Evolutionary conservation across 257 asterid species (phyloP), one percentile per base, ranked within the genome.

Genomic region (Henckelia pumila): DNA sequence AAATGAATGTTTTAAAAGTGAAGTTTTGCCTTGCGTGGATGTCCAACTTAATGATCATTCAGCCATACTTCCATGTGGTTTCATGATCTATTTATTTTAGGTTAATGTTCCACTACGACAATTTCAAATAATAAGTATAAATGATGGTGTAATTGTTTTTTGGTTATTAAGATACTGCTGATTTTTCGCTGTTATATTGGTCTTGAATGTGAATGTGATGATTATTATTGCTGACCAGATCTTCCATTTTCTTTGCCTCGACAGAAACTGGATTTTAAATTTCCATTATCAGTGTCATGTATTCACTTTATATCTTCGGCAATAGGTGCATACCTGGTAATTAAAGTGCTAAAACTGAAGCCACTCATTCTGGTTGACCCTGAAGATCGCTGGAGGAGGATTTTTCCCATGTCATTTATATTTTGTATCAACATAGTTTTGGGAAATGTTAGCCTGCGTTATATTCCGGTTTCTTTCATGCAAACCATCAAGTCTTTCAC

Each of bases 401-500:
- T 89, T 25, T 86, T 89, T 56, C 95, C 95, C 20, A 89, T 89
- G 96, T 89, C 96, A 10, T 84, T 89, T 73, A 76, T 86, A 67
- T 89, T 89, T 63, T 89, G 95, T 71, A 81, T 89, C 82, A 89
- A 89, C 84, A 86, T 89, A 28, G 96, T 83, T 23, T 60, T 89
- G 77, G 96, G 96, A 37, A 89, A 89, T 56, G 87, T 89, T 53
- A 89, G 96, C 74, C 67, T 89, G 64, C 86, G 96, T 2, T 89
- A 89, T 28, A 86, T 86, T 62, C 96, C 92, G 1, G 96, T 89
- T 61, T 89, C 96, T 19, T 89, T 89, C 78, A 89, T 89, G 96
- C 95, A 89, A 79, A 89, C 95, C 40, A 83, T 89, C 75, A 89
- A 89, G 78, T 89, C 96, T 53, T 84, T 89, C 71, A 89, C 96